Evolutionary conservation across 208 protist species (phyloP).

Genomic region (Kentomonas sorsogonicus): DNA sequence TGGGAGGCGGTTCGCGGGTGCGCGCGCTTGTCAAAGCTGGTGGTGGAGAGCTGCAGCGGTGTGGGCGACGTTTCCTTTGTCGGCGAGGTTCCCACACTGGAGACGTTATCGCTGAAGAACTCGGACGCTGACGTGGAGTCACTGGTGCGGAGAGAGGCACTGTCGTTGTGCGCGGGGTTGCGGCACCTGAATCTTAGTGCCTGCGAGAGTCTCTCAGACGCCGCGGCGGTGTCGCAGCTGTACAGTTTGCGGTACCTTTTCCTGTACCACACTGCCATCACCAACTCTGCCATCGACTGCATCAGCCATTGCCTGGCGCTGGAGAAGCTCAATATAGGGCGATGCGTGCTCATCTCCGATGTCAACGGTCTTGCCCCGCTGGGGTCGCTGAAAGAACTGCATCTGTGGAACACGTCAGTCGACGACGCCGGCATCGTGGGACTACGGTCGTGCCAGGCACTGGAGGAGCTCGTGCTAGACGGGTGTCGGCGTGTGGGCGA

Average conservation of each 20-base stretch:
- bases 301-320: conserved; percentile 24
- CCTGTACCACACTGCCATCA: conserved; percentile 29
- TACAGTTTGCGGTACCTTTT: conserved; percentile 32
- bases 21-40: too few species aligned
- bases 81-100: too few species aligned
- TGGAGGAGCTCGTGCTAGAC: conserved; percentile 50
- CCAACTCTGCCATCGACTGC: conserved; percentile 23
- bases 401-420: conserved; percentile 53
- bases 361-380: conserved; percentile 32
- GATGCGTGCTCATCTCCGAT: conserved; percentile 38
- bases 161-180: too few species aligned
- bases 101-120: too few species aligned
- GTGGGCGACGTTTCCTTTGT: too few species aligned
- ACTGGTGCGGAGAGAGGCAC: too few species aligned
- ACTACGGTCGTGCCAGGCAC: conserved; percentile 19
- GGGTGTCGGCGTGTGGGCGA: conserved; percentile 31
- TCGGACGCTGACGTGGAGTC: too few species aligned
- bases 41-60: too few species aligned
- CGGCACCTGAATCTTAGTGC: too few species aligned
- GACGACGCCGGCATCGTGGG: conserved; percentile 29
- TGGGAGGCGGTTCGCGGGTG: too few species aligned
- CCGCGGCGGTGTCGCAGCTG: too few species aligned
- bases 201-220: too few species aligned
- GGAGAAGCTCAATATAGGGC: conserved; percentile 38
- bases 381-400: conserved; percentile 29